phyloP scores from a whole-genome alignment of 2,329 filamentous ascomycete species.

The Fusarium papillatum region DNA sequence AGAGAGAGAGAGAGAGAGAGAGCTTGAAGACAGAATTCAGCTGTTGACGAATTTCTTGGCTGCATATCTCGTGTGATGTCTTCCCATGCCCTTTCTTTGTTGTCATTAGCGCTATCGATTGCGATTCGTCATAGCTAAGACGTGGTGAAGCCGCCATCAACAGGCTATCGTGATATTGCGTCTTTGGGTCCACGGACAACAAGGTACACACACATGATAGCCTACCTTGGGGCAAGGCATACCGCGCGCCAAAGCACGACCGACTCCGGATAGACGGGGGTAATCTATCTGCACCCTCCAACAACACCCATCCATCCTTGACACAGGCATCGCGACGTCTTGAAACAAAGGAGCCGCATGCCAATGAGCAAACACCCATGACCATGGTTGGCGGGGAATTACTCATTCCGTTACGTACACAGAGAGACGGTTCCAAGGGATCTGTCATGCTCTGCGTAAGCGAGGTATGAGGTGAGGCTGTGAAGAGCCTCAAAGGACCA shows the following conservation, averaged over 20 bases:
- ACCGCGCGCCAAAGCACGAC: background rate
- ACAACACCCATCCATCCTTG: background rate
- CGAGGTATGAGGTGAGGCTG: constrained; percentile 1
- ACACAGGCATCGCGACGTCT: background rate
- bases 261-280: background rate
- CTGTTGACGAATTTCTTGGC: constrained; percentile 7
- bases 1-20: background rate
- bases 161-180: constrained; percentile 6
- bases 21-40: background rate
- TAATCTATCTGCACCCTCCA: background rate
- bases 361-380: constrained; percentile 1
- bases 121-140: background rate
- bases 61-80: background rate
- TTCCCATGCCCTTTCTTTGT: background rate
- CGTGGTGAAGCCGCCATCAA: constrained; percentile 2
- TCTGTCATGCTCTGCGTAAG: constrained; percentile 7
- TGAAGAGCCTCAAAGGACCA: constrained; percentile 2
- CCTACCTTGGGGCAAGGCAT: background rate
- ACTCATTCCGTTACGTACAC: constrained; percentile 11
- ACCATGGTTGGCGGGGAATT: constrained; percentile 1
- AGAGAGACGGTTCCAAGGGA: background rate
- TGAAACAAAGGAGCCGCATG: constrained; percentile 8
- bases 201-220: background rate
- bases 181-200: background rate
- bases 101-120: background rate